Percentiles rank a stretch among this genome's conserved stretches.
These are phyloP conservation scores for Agrostemma githago DNA, from an alignment of 148 eudicot genomes.

Conservation along the genomic window DNA sequence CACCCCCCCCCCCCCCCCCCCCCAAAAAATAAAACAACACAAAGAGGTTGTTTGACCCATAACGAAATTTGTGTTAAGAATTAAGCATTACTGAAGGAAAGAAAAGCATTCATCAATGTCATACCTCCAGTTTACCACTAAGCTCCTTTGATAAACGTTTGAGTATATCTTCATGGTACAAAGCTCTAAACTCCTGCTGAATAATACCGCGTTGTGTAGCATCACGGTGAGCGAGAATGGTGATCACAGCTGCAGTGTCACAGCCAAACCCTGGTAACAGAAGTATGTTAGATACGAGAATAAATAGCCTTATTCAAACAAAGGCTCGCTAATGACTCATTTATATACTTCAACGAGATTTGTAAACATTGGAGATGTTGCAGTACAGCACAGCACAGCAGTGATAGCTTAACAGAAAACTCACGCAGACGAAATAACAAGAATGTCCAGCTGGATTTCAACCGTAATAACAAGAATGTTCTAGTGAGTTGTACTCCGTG, in stretches of 20 bases:
- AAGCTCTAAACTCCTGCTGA: conserved; percentile 47
- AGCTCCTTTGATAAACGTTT: conserved; percentile 61
- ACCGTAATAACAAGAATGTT: not conserved
- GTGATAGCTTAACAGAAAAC: not conserved
- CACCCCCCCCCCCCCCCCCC: too few species aligned
- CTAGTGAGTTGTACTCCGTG: too few species aligned
- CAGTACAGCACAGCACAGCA: not conserved
- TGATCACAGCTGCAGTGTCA: conserved; percentile 54
- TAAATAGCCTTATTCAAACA: not conserved
- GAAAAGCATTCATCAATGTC: not conserved
- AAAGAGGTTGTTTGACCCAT: not conserved
- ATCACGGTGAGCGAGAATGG: conserved; percentile 73
- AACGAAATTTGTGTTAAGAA: not conserved
- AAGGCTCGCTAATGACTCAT: not conserved
- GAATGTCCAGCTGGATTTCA: not conserved
- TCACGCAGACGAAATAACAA: too few species aligned
- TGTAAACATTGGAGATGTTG: not conserved
- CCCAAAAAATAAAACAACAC: not conserved
- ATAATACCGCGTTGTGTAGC: conserved; percentile 58
- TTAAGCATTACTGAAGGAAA: not conserved
- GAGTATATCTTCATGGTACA: conserved; percentile 58
- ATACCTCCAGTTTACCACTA: conserved; percentile 62
- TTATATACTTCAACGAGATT: not conserved
- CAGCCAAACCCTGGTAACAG: conserved; percentile 63
- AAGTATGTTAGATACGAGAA: not conserved